Conservation (phyloP, 805 yeast genomes). For the Yamadazyma insecticola region DNA sequence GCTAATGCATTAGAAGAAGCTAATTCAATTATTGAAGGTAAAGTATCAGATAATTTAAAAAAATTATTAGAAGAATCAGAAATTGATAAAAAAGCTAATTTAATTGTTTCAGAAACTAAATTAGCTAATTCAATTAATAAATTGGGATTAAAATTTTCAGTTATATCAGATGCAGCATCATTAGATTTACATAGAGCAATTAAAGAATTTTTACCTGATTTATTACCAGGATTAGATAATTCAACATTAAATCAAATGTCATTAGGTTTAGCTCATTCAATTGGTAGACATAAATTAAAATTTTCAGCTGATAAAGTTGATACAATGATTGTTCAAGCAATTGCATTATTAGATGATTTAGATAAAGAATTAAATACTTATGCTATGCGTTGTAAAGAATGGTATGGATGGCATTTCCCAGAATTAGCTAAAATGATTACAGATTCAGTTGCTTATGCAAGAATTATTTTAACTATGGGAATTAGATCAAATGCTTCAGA, state of each 20-base stretch:
- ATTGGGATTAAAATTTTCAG: conserved; percentile 79
- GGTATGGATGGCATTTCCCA: conserved; percentile 99
- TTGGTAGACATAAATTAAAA: conserved; percentile 97
- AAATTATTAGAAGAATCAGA: conserved; percentile 70
- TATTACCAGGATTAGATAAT: conserved; percentile 89
- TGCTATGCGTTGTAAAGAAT: conserved; percentile 98
- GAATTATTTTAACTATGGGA: conserved; percentile 92
- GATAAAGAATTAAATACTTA: conserved; percentile 97
- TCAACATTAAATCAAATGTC: conserved; percentile 89
- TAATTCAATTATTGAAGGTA: conserved; percentile 87
- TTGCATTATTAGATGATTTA: conserved; percentile 91
- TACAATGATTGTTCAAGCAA: conserved; percentile 98
- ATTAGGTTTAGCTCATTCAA: conserved; percentile 95
- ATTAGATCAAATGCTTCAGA: conserved; percentile 85
- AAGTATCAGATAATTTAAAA: conserved; percentile 81
- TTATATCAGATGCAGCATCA: conserved; percentile 92
- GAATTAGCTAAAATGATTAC: conserved; percentile 96
- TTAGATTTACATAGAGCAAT: conserved; percentile 93
- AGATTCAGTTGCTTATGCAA: conserved; percentile 94
- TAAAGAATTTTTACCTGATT: conserved; percentile 88
- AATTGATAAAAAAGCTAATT: conserved; percentile 76
- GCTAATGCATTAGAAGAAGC: conserved; percentile 96
- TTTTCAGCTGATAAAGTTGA: conserved; percentile 98
- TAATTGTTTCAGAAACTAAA: conserved; percentile 92
- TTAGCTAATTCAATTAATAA: conserved; percentile 95